Conservation (phyloP, 768 basidiomycete genomes). For the Hydnomerulius pinastri region DNA sequence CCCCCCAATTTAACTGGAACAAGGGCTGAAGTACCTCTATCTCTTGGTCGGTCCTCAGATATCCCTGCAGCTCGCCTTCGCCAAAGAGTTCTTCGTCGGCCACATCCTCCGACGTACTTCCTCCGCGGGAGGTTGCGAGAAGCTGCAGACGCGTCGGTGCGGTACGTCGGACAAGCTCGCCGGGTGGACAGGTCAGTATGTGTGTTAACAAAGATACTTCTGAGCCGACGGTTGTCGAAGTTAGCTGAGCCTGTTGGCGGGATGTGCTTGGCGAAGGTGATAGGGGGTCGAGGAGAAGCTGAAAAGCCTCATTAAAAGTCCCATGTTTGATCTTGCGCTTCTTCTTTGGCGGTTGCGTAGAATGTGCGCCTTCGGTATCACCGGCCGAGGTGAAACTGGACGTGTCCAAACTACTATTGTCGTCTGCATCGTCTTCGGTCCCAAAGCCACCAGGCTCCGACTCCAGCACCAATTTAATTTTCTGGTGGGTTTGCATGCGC, state of each 20-base stretch:
- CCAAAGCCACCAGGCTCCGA: slow-evolving; percentile 31
- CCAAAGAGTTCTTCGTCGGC: slow-evolving; percentile 72
- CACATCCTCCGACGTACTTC: slow-evolving; percentile 49
- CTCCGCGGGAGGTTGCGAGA: slow-evolving; percentile 59
- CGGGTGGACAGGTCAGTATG: slow-evolving; percentile 49
- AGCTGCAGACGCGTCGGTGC: slow-evolving; percentile 68
- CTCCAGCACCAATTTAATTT: slow-evolving; percentile 42
- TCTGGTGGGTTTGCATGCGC: slow-evolving; percentile 36
- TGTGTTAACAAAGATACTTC: slow-evolving; percentile 48
- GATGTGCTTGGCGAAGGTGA: slow-evolving; percentile 21
- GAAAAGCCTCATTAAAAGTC: slow-evolving; percentile 47
- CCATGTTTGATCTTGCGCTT: slow-evolving; percentile 32
- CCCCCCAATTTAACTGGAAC: slow-evolving; percentile 40
- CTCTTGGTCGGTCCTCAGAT: slow-evolving; percentile 58
- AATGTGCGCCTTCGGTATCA: not conserved
- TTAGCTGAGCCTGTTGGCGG: not conserved
- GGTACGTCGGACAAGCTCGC: slow-evolving; percentile 26
- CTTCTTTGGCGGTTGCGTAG: slow-evolving; percentile 24
- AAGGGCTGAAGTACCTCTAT: slow-evolving; percentile 41
- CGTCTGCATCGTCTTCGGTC: slow-evolving; percentile 30
- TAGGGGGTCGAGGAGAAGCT: slow-evolving; percentile 63
- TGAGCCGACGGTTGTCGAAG: slow-evolving; percentile 11
- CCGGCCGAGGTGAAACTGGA: slow-evolving; percentile 13
- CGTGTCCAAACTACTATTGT: slow-evolving; percentile 12
- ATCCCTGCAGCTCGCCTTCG: slow-evolving; percentile 64